Conservation (phyloP, 2,329 filamentous ascomycete species). For the Xylaria polymorpha region DNA sequence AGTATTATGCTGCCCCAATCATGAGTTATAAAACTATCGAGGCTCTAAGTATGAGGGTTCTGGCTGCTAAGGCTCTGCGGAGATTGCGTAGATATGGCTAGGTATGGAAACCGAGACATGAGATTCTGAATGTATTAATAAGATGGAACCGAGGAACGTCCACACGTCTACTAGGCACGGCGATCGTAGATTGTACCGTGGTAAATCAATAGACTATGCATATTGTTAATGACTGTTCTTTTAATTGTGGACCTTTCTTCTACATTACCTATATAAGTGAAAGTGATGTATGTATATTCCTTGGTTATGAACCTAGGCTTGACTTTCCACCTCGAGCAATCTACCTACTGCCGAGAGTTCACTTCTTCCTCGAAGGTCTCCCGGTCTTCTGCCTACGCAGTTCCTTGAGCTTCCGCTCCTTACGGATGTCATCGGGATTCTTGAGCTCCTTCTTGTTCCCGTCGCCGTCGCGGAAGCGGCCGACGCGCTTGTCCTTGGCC, state of each 20-base stretch:
- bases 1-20: neutral
- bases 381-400: constrained; percentile 88
- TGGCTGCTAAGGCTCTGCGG: no score
- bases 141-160: constrained; percentile 32
- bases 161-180: constrained; percentile 13
- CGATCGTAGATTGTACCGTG: constrained; percentile 23
- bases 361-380: constrained; percentile 73
- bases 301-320: constrained; percentile 1
- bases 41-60: no score
- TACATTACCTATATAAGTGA: neutral
- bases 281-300: constrained; percentile 3
- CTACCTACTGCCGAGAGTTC: no score
- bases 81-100: neutral
- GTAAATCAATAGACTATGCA: constrained; percentile 31
- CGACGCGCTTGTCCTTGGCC: constrained; percentile 85
- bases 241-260: neutral
- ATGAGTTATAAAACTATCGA: no score
- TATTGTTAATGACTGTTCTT: neutral
- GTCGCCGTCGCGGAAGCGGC: constrained; percentile 76
- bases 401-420: constrained; percentile 81
- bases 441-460: constrained; percentile 79
- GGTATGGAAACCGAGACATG: neutral
- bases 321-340: neutral
- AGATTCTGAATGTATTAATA: constrained; percentile 44
- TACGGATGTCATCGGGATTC: constrained; percentile 84